Conservation (phyloP, 2,329 filamentous ascomycete species). For the Venturiaceae sp. region DNA sequence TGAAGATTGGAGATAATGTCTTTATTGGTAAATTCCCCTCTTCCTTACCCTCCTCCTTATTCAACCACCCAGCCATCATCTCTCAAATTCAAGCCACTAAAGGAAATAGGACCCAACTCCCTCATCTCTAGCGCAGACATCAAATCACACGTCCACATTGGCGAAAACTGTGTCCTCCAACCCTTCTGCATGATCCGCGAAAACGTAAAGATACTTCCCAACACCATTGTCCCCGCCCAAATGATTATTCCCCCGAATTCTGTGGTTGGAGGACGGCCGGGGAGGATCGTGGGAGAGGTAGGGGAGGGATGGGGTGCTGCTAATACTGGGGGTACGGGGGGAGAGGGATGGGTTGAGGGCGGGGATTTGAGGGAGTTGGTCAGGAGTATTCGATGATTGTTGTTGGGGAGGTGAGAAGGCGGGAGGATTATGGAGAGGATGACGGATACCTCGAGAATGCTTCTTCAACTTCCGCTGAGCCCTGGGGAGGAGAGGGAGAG, state of each 20-base stretch:
- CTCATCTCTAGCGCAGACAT: conserved; percentile 78
- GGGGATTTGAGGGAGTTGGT: conserved; percentile 39
- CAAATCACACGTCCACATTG: conserved; percentile 79
- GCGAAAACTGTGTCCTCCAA: conserved; percentile 64
- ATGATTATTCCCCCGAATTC: conserved; percentile 92
- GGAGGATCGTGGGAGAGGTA: conserved; percentile 37
- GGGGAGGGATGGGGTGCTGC: conserved; percentile 40
- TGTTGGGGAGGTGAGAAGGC: too few relatives aligned
- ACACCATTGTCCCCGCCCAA: conserved; percentile 70
- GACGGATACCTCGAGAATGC: too few relatives aligned
- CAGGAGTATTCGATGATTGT: conserved; percentile 28
- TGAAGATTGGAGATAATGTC: conserved; percentile 90
- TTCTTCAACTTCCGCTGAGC: too few relatives aligned
- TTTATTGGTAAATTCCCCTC: conserved; percentile 61
- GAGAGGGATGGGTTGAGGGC: conserved; percentile 38
- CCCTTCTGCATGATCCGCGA: conserved; percentile 91
- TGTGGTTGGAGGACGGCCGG: conserved; percentile 59
- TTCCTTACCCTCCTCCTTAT: too few relatives aligned
- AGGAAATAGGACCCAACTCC: conserved; percentile 33
- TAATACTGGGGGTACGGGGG: conserved; percentile 20
- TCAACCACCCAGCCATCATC: too few relatives aligned
- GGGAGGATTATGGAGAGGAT: too few relatives aligned
- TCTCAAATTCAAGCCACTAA: too few relatives aligned
- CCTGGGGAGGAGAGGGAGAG: too few relatives aligned
- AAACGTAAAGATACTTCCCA: conserved; percentile 79